Conservation (phyloP, 768 basidiomycete species). For the Tulasnella sp. region DNA sequence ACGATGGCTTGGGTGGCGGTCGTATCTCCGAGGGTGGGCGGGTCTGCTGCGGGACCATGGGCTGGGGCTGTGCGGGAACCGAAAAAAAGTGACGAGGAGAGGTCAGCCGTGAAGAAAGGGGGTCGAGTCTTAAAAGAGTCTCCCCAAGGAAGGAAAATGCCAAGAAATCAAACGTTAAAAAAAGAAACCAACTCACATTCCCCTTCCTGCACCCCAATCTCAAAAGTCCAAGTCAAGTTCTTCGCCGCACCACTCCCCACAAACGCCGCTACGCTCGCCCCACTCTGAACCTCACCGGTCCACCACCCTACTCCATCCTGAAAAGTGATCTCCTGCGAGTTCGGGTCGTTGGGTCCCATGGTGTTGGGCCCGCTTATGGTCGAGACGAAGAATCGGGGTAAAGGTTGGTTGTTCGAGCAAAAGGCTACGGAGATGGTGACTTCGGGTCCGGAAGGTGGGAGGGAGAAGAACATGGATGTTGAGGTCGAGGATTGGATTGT, state of each 20-base stretch:
- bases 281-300: conserved; percentile 40
- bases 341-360: conserved; percentile 32
- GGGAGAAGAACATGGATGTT: conserved; percentile 25
- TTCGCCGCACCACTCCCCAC: conserved; percentile 20
- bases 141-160: too few species aligned
- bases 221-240: conserved; percentile 40
- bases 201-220: conserved; percentile 49
- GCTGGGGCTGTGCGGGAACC: conserved; percentile 37
- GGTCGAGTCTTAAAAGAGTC: too few species aligned
- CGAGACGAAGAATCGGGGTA: conserved; percentile 46
- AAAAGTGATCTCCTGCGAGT: conserved; percentile 35
- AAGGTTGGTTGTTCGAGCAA: conserved; percentile 26
- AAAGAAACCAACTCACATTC: conserved; percentile 33
- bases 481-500: neutral
- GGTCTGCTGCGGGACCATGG: conserved; percentile 37
- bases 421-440: conserved; percentile 33
- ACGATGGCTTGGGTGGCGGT: conserved; percentile 64
- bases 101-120: too few species aligned
- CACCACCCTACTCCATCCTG: conserved; percentile 46
- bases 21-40: conserved; percentile 64
- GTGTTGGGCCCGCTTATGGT: conserved; percentile 27
- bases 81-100: neutral
- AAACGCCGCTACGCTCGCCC: conserved; percentile 48
- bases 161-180: too few species aligned
- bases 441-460: conserved; percentile 28